Evolutionary conservation across 768 basidiomycete species (phyloP).

Genomic region (Trametes cubensis): DNA sequence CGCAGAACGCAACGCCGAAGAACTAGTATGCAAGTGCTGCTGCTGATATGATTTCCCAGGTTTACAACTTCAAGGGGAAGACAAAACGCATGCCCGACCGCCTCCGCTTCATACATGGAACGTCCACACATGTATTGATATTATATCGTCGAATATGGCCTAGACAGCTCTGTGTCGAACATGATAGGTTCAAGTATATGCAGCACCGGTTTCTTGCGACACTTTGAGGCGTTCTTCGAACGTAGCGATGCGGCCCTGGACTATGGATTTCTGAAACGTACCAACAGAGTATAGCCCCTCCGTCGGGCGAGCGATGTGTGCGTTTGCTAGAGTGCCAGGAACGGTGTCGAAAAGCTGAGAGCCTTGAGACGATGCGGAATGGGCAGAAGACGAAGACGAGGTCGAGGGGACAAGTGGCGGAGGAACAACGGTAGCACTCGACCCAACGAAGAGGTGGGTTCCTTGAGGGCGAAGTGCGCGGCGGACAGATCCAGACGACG

Average conservation of each 20-base stretch:
- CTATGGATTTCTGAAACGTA: constrained; percentile 12
- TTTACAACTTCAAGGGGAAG: too few species aligned
- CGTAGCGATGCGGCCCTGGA: constrained; percentile 25
- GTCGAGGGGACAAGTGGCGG: constrained; percentile 2
- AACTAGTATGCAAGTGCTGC: too few species aligned
- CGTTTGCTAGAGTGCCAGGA: neutral
- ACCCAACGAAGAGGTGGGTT: neutral
- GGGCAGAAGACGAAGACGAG: constrained; percentile 2
- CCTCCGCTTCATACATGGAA: too few species aligned
- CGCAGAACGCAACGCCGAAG: too few species aligned
- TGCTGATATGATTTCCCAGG: too few species aligned
- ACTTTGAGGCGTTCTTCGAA: constrained; percentile 22
- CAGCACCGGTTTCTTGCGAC: constrained; percentile 6
- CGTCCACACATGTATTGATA: constrained; percentile 11
- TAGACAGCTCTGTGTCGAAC: neutral
- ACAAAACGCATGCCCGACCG: too few species aligned
- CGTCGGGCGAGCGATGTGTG: neutral
- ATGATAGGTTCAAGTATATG: neutral
- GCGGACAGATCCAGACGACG: neutral
- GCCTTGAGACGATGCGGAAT: neutral
- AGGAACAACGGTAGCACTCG: neutral
- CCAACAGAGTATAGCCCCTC: constrained; percentile 6
- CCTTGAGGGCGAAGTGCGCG: too few species aligned
- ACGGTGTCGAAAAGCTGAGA: neutral
- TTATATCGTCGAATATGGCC: neutral